Conservation (phyloP, 2,329 filamentous ascomycete genomes). For the Chrysosporium keratinophilum region DNA sequence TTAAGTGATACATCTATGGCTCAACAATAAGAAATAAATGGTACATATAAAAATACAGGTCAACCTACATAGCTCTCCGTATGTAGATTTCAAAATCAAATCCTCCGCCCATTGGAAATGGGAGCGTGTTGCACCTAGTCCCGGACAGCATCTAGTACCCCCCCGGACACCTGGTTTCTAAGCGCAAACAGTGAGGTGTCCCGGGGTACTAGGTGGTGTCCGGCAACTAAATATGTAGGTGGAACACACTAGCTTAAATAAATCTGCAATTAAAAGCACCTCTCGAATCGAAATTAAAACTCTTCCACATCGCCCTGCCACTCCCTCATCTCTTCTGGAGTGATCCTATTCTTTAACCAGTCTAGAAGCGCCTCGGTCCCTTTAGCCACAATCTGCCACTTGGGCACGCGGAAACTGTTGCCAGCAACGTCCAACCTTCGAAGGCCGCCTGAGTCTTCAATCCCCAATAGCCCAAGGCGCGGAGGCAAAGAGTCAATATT, state of each 20-base stretch:
- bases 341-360: constrained; percentile 70
- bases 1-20: not conserved
- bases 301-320: constrained; percentile 25
- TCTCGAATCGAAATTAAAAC: not conserved
- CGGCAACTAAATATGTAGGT: too few relatives aligned
- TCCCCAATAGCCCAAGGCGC: constrained; percentile 65
- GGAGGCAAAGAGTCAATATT: constrained; percentile 74
- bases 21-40: not conserved
- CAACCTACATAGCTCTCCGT: not conserved
- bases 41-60: not conserved
- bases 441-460: constrained; percentile 44
- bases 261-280: not conserved
- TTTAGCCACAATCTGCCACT: constrained; percentile 71
- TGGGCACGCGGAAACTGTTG: constrained; percentile 79
- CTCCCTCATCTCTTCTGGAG: constrained; percentile 37
- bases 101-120: not conserved
- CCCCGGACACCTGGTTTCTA: too few relatives aligned
- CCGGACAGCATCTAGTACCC: too few relatives aligned
- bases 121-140: too few relatives aligned
- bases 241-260: not conserved
- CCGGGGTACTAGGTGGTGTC: too few relatives aligned
- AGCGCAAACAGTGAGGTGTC: too few relatives aligned
- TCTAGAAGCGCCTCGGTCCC: constrained; percentile 75
- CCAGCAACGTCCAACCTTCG: constrained; percentile 67
- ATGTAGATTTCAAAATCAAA: not conserved